Evolutionary conservation across 2,329 filamentous ascomycete species (phyloP).

Genomic region (Aspergillus ochraceus): DNA sequence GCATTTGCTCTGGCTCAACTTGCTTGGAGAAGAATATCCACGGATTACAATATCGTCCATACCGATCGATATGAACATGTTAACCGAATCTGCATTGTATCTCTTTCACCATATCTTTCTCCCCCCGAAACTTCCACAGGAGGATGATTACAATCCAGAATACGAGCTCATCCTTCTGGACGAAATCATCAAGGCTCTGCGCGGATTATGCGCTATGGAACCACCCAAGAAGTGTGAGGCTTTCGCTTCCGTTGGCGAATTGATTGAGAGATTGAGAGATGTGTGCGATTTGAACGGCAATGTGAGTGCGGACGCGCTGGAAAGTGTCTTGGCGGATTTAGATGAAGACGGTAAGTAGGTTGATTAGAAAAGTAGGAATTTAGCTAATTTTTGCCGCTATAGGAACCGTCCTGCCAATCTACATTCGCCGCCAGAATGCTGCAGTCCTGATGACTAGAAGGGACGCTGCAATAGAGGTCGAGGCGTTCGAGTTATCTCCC

Average conservation of each 20-base stretch:
- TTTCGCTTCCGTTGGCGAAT: slow-evolving; percentile 9
- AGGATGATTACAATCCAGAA: slow-evolving; percentile 28
- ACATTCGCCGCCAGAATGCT: slow-evolving; percentile 50
- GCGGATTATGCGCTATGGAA: slow-evolving; percentile 16
- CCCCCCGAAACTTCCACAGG: slow-evolving; percentile 49
- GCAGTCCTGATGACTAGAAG: slow-evolving; percentile 42
- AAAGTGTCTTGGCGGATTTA: too few relatives aligned
- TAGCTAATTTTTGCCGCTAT: slow-evolving; percentile 8
- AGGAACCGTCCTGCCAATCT: slow-evolving; percentile 35
- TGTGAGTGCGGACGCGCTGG: too few relatives aligned
- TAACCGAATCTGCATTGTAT: slow-evolving; percentile 21
- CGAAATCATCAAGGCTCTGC: slow-evolving; percentile 18
- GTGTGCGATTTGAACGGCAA: too few relatives aligned
- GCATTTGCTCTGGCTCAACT: too few relatives aligned
- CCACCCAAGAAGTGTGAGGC: slow-evolving; percentile 3
- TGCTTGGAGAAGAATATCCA: too few relatives aligned
- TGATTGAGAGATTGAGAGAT: slow-evolving; percentile 10
- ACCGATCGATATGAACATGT: too few relatives aligned
- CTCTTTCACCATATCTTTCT: slow-evolving; percentile 52
- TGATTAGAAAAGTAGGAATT: too few relatives aligned
- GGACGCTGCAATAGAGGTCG: slow-evolving; percentile 24
- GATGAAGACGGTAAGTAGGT: too few relatives aligned
- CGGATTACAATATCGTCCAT: too few relatives aligned
- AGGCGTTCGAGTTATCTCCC: slow-evolving; percentile 52
- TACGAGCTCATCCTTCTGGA: slow-evolving; percentile 28